Base-by-base conservation (phyloP, 2,329 filamentous ascomycete species). In the Sodiomyces alkalinus region DNA sequence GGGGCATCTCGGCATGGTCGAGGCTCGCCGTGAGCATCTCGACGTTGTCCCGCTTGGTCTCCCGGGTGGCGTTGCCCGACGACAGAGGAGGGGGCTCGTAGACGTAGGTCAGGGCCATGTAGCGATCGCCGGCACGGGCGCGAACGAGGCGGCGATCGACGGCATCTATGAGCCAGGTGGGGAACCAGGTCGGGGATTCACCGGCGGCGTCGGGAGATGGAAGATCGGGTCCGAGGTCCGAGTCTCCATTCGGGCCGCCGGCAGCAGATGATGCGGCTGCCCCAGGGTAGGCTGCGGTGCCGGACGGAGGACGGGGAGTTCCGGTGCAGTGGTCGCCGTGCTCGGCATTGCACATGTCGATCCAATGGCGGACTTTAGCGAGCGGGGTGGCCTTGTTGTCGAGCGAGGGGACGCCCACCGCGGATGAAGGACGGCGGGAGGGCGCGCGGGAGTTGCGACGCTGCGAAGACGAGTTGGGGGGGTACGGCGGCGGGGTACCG, bases 61-160 rank as follows among this genome's bases (percentile, higher is more conserved):
- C 49, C 15, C 41, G 38, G 24, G 26, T 21, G 22, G 31, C 20
- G 12, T 27, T 27, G 7, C 39, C 38, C 4, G 48, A 42, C 4
- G 45, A 37, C 9, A 40, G 34, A 5, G 27, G 14, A 6, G 29
- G 22, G 6, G 39, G 40, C 6, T 52, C 54, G 46, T 54, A 58
- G 19, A 61, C 56, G 36, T 62, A 62, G 43, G 57, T 61, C 15
- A 62, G 45, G n/a, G 58, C 53, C 4, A 58, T 39, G 27, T 61
- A 62, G 19, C 53, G 43, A 26, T 60, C 55, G 7, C 42, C 41
- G 3, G 51, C 46, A n/a, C 48, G 46, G 10, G 54, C 44, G 11
- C 45, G 47, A 5, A 60, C 55, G 14, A 60, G 42, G 25, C 50
- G 41, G 6, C 48, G 45, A 23, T 57, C 51, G 18, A 53, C 47